Evolutionary conservation across 495 filamentous ascomycete genomes (phyloP).

Genomic region (Trichoderma orchidacearum): DNA sequence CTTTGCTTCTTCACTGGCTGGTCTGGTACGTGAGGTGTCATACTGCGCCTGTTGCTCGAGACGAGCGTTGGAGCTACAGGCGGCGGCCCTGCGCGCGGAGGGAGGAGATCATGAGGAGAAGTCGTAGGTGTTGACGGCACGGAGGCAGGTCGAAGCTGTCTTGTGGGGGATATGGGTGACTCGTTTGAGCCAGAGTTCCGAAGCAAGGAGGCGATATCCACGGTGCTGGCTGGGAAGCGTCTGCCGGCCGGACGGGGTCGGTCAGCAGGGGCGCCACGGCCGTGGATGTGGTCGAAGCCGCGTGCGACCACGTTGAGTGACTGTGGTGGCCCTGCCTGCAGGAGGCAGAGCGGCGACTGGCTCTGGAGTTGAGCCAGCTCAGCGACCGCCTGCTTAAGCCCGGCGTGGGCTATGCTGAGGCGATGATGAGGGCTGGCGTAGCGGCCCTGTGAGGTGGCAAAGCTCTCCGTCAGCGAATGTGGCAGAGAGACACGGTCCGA

Average conservation of each 20-base stretch:
- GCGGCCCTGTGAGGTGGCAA: neutral
- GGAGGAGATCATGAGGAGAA: neutral
- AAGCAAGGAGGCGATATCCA: constrained; percentile 81
- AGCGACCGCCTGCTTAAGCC: neutral
- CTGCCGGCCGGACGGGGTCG: constrained; percentile 13
- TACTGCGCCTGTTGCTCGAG: constrained; percentile 24
- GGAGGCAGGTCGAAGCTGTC: constrained; percentile 29
- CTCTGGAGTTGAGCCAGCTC: constrained; percentile 4
- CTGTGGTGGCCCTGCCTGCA: constrained; percentile 1
- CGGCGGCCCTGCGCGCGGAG: constrained; percentile 2
- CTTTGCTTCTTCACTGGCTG: constrained; percentile 87
- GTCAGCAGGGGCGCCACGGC: constrained; percentile 15
- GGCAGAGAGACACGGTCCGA: neutral
- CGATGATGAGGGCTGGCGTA: neutral
- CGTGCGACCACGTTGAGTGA: neutral
- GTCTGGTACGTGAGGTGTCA: constrained; percentile 44
- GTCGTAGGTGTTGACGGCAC: neutral
- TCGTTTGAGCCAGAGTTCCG: constrained; percentile 73
- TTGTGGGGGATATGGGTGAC: constrained; percentile 42
- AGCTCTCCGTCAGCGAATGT: neutral
- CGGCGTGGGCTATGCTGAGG: constrained; percentile 1
- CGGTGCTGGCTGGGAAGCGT: constrained; percentile 47
- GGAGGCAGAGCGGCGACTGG: constrained; percentile 2
- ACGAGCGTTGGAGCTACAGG: constrained; percentile 1
- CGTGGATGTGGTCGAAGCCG: constrained; percentile 6